Percentiles rank a stretch among this genome's conserved stretches.
These are phyloP conservation scores for Mortierella sp. DNA, from an alignment of 371 early-diverging fungal genomes.

Conservation along the genomic window DNA sequence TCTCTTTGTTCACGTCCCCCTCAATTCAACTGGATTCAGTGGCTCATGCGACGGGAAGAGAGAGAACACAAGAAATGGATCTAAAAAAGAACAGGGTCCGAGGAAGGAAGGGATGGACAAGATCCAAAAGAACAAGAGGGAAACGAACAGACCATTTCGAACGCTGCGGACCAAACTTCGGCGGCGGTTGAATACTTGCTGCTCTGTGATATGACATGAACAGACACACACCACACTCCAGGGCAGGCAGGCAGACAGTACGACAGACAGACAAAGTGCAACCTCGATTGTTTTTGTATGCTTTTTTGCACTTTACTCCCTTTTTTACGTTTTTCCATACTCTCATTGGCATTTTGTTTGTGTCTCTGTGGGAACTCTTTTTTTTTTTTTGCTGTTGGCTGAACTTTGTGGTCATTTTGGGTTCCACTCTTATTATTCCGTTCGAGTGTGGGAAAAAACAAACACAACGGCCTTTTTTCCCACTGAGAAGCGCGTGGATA, in stretches of 20 bases:
- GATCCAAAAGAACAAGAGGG: not conserved
- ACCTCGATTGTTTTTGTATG: not conserved
- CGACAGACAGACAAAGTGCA: not conserved
- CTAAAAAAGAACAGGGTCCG: not conserved
- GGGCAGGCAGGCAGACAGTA: not conserved
- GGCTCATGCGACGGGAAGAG: not conserved
- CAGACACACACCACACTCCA: not conserved
- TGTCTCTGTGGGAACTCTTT: not conserved
- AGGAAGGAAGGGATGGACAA: not conserved
- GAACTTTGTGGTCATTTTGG: no score
- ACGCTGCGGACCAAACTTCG: constrained; percentile 5
- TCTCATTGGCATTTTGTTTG: not conserved
- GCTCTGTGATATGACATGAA: not conserved
- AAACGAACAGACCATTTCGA: not conserved
- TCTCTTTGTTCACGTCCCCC: not conserved
- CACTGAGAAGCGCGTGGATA: no score
- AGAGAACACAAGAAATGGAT: not conserved
- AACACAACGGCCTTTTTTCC: not conserved
- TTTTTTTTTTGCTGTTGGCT: no score
- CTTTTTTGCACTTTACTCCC: not conserved
- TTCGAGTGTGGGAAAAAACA: not conserved
- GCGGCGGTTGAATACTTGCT: constrained; percentile 2
- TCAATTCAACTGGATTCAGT: no score
- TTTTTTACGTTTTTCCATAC: not conserved
- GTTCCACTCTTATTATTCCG: no score